phyloP scores from a whole-genome alignment of 768 basidiomycete species.

The Trametopsis cervina region DNA sequence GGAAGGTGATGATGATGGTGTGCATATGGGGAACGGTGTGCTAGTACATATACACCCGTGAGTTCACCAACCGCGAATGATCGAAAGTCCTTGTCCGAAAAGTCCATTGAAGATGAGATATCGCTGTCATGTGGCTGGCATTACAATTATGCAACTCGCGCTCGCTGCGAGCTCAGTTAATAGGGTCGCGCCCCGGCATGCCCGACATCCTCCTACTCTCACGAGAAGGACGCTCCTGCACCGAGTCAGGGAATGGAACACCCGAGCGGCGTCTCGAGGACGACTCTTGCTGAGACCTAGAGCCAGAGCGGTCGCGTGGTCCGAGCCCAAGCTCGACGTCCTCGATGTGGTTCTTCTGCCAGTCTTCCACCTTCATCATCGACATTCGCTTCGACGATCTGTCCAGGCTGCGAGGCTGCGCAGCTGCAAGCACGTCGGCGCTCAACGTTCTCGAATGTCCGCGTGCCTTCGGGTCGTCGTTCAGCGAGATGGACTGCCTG shows the following conservation, averaged over 20 bases:
- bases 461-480: constrained; percentile 2
- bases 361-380: constrained; percentile 78
- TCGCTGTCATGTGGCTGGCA: background rate
- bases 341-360: constrained; percentile 69
- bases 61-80: too few relatives aligned
- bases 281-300: constrained; percentile 26
- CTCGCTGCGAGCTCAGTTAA: constrained; percentile 23
- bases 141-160: background rate
- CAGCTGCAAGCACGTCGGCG: constrained; percentile 49
- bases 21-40: too few relatives aligned
- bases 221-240: constrained; percentile 19
- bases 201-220: constrained; percentile 27
- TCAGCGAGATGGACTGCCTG: constrained; percentile 6
- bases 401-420: constrained; percentile 21
- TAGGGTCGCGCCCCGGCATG: constrained; percentile 31
- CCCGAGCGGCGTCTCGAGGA: constrained; percentile 31
- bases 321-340: constrained; percentile 15
- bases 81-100: too few relatives aligned
- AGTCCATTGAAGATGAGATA: background rate
- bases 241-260: constrained; percentile 54
- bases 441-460: constrained; percentile 50
- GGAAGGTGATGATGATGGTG: too few relatives aligned
- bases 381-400: constrained; percentile 57
- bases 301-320: constrained; percentile 5
- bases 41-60: too few relatives aligned